Evolutionary conservation across 208 protist species (phyloP).

Genomic region (Porcisia hertigi): DNA sequence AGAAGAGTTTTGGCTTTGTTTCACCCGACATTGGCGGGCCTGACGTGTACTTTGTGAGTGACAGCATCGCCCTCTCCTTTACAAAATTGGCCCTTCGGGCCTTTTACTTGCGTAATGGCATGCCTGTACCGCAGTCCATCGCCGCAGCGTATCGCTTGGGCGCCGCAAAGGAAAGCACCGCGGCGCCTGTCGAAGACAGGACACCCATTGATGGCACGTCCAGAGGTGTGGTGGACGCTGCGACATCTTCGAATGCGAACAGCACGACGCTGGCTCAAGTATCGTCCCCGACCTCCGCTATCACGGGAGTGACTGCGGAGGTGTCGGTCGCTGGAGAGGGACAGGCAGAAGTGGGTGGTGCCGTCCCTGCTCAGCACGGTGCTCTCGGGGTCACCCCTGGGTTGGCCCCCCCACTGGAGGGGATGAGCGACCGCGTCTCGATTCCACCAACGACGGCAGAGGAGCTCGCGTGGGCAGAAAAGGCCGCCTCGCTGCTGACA

Average conservation of each 20-base stretch:
- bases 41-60: slow-evolving; percentile 80
- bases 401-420: neutral
- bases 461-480: slow-evolving; percentile 24
- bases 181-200: neutral
- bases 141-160: slow-evolving; percentile 8
- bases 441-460: slow-evolving; percentile 32
- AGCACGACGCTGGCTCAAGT: neutral
- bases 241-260: neutral
- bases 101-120: slow-evolving; percentile 37
- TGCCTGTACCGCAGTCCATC: slow-evolving; percentile 30
- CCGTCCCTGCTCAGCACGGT: neutral
- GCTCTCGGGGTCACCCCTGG: slow-evolving; percentile 10
- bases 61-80: slow-evolving; percentile 62
- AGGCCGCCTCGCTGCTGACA: slow-evolving; percentile 47
- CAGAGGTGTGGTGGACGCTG: neutral
- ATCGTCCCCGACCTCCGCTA: neutral
- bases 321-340: neutral
- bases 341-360: neutral
- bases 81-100: slow-evolving; percentile 55
- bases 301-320: neutral
- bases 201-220: neutral
- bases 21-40: slow-evolving; percentile 70
- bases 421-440: slow-evolving; percentile 21
- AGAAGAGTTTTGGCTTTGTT: slow-evolving; percentile 81
- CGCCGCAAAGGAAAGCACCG: neutral